A percentile compares a stretch with the other conserved stretches of the same genome.
Conservation (phyloP, 2,329 filamentous ascomycete genomes). For the Pezicula radicicola region DNA sequence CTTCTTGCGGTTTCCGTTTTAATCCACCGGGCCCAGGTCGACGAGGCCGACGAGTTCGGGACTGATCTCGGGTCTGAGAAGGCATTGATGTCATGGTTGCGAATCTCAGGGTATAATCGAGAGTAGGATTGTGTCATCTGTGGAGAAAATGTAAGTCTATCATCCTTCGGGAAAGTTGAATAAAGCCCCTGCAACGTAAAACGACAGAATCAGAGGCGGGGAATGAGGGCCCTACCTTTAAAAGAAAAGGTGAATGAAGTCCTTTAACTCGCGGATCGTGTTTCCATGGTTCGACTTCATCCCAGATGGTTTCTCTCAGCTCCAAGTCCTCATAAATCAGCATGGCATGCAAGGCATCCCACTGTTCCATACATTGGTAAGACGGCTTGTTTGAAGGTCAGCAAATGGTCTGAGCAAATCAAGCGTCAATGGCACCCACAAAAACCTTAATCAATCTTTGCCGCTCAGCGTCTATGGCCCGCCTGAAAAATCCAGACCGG, state of each 20-base stretch:
- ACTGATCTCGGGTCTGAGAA: neutral
- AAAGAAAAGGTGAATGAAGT: constrained; percentile 16
- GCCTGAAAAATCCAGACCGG: constrained; percentile 11
- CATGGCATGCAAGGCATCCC: constrained; percentile 23
- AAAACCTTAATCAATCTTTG: constrained; percentile 15
- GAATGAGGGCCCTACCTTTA: constrained; percentile 5
- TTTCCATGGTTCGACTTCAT: constrained; percentile 14
- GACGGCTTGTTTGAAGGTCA: neutral
- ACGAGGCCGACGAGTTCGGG: neutral
- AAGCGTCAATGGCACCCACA: constrained; percentile 1
- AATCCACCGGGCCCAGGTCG: neutral
- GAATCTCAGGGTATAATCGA: neutral
- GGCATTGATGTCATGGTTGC: neutral
- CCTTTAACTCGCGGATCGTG: constrained; percentile 12
- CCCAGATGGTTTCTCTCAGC: constrained; percentile 4
- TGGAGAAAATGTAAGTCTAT: constrained; percentile 1
- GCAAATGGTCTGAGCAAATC: neutral
- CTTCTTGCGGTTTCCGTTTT: constrained; percentile 17
- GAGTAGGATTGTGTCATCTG: constrained; percentile 13
- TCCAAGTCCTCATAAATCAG: constrained; percentile 20
- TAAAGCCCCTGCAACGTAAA: neutral
- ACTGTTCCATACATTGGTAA: constrained; percentile 12
- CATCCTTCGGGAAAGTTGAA: neutral
- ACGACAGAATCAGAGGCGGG: neutral
- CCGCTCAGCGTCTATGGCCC: constrained; percentile 17